Evolutionary conservation across 305 asterid species (phyloP), one percentile per base, ranked within the genome.

Genomic region (Fraxinus platypoda): DNA sequence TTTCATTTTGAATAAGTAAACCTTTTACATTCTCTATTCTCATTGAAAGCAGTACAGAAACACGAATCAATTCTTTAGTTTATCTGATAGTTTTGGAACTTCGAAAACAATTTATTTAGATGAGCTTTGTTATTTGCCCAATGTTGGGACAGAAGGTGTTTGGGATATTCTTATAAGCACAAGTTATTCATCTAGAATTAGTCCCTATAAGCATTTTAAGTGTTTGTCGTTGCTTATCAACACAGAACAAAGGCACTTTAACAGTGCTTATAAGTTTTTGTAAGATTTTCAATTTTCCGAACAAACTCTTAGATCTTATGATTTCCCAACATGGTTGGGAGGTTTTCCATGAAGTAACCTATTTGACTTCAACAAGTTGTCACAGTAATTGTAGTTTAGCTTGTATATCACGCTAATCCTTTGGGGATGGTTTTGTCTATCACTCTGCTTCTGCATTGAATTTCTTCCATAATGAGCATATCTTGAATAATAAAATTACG

Each of bases 361-460:
- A 25, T 64, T 25, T 25, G 73, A 25, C 73, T 70, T 30, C 75
- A 70, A 28, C 41, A 15, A 70, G 75, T 15, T 6, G 34, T 70
- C 38, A 13, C 35, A 59, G 80, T 49, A 30, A 62, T 46, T 80
- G 23, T 68, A 43, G 62, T 74, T 80, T 31, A 37, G 74, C 81
- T 70, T 75, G 81, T 46, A 34, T 34, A 35, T 85, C 59, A 8
- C 52, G 17, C 49, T 74, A 71, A 77, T 38, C 59, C 46, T 83
- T 80, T 26, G 28, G 34, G 62, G 76, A 66, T 28, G 34, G 72
- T 17, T 76, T 25, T 74, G 74, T 77, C 12, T 4, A 2, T 28
- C 38, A 13, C 74, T 13, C 38, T 34, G 37, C 64, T 81, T 43
- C 33, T 81, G 54, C n/a, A 73, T 62, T 57, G 23, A 35, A 28